Conservation (phyloP, 768 basidiomycete species). For the Hebeloma cylindrosporum region DNA sequence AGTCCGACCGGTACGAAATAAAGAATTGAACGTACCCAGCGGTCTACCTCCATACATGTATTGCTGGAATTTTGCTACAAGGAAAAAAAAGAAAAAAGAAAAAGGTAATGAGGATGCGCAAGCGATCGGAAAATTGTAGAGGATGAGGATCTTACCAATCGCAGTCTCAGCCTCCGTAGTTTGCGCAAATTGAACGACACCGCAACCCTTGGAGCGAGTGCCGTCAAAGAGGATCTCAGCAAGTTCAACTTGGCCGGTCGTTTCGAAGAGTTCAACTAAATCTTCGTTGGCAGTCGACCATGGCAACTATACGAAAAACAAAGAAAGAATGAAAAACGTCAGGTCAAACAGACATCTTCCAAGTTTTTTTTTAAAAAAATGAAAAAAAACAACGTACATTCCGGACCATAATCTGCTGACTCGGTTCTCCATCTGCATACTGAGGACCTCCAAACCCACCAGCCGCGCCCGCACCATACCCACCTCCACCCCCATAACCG, state of each 20-base stretch:
- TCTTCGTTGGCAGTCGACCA: constrained; percentile 99
- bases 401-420: constrained; percentile 97
- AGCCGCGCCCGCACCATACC: constrained; percentile 29
- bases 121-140: neutral
- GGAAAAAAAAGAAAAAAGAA: neutral
- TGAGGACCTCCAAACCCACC: constrained; percentile 33
- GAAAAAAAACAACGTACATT: constrained; percentile 68
- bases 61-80: constrained; percentile 89
- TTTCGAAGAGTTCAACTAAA: constrained; percentile 96
- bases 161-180: constrained; percentile 91
- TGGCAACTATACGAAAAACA: constrained; percentile 60
- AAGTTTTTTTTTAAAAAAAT: too few relatives aligned
- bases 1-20: constrained; percentile 2
- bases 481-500: constrained; percentile 32
- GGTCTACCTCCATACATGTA: constrained; percentile 95
- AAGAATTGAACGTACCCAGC: constrained; percentile 46
- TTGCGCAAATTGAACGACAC: constrained; percentile 93
- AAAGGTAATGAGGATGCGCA: neutral
- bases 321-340: neutral
- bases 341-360: neutral
- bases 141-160: constrained; percentile 55
- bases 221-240: constrained; percentile 96
- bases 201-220: constrained; percentile 89
- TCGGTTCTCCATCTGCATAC: constrained; percentile 73
- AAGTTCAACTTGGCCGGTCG: constrained; percentile 90